phyloP scores from a whole-genome alignment of 768 basidiomycete genomes.

The Hortiboletus campestris region DNA sequence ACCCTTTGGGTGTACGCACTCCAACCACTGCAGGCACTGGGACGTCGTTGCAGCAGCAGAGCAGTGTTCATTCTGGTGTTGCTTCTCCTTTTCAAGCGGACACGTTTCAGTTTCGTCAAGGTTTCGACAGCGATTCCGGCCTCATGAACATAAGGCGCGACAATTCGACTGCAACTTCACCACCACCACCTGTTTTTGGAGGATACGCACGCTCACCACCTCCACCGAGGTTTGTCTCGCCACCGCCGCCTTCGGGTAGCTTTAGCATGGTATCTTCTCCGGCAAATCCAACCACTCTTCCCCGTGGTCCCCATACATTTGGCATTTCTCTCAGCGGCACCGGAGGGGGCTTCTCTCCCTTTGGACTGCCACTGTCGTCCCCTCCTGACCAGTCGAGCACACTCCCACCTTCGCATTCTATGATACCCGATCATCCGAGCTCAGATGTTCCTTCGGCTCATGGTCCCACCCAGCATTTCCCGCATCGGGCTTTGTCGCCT shows the following conservation, averaged over 20 bases:
- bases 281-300: slow-evolving; percentile 25
- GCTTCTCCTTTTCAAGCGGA: slow-evolving; percentile 31
- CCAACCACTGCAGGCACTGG: slow-evolving; percentile 53
- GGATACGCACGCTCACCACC: slow-evolving; percentile 35
- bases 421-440: slow-evolving; percentile 37
- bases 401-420: slow-evolving; percentile 32
- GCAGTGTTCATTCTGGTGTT: slow-evolving; percentile 16
- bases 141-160: slow-evolving; percentile 25
- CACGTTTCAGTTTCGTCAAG: slow-evolving; percentile 30
- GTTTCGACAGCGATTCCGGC: slow-evolving; percentile 26
- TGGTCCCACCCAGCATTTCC: slow-evolving; percentile 38
- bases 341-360: slow-evolving; percentile 30
- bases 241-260: slow-evolving; percentile 29
- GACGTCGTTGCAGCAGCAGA: slow-evolving; percentile 29
- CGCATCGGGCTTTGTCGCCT: slow-evolving; percentile 39
- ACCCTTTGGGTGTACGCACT: slow-evolving; percentile 90
- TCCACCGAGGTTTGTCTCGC: slow-evolving; percentile 34
- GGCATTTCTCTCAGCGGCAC: slow-evolving; percentile 30
- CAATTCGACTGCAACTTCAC: slow-evolving; percentile 21
- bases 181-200: slow-evolving; percentile 24
- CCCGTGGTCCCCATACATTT: slow-evolving; percentile 33
- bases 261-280: slow-evolving; percentile 30
- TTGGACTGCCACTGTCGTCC: slow-evolving; percentile 34
- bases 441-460: slow-evolving; percentile 30
- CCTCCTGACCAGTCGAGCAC: slow-evolving; percentile 27